Base-by-base conservation (phyloP, 169 alveolate species). In the Plasmodium coatneyi region DNA sequence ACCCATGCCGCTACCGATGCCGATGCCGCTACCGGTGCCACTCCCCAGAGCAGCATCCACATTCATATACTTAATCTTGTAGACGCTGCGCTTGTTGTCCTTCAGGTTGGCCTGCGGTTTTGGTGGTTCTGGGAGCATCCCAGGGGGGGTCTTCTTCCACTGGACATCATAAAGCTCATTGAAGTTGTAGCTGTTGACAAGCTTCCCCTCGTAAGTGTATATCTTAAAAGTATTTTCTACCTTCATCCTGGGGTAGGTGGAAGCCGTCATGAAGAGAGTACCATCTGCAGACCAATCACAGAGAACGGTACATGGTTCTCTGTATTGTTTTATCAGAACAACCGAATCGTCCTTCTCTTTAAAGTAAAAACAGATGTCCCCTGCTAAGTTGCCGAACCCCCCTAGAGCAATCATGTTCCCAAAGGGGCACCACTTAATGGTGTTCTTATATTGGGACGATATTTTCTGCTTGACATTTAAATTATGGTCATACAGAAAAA, bases 201-300 rank as follows among this genome's bases (percentile, higher is more conserved):
- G 80, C 34, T 93, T 92, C 1, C 97, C 97, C 83, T 96, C 97
- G 81, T 93, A 93, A 22, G 92, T 96, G 71, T 94, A 96, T 3
- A 96, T 95, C 74, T 96, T 96, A 72, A 95, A 82, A 9, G 82
- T 91, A 43, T 96, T 96, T 71, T 96, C 97, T 28, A 96, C 97
- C 71, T 96, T 96, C 97, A 96, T 96, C 39, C 97, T 89, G 28
- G 97, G 97, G 80, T 87, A 96, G 3, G 97, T 96, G 0, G 97
- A 96, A 3, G 97, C 97, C 0, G 96, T 92, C 95, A 96, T 89
- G 76, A 96, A 95, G 49, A 92, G 92, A 0, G 92, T 80, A n/a
- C 97, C 94, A 89, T 96, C 97, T 25, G 54, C 46, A 5, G 97
- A 96, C 97, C 97, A 96, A 32, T 96, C 97, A 71, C 96, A 96